These are phyloP conservation scores for Glycine tomentella DNA, from an alignment of 306 rosid species.

Conservation along the genomic window DNA sequence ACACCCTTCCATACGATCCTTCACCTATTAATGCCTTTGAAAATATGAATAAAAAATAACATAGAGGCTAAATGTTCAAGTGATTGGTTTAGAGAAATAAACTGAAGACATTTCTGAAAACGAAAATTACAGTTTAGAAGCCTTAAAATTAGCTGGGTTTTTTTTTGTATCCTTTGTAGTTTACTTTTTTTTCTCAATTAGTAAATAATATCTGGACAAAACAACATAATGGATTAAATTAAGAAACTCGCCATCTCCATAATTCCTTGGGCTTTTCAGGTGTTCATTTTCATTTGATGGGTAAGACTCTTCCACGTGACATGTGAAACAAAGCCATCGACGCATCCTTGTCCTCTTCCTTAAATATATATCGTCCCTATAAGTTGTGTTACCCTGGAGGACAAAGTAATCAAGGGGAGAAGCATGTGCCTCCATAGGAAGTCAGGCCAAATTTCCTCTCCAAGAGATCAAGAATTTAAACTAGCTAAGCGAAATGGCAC, in stretches of 20 bases:
- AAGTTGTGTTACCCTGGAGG: slow-evolving; percentile 53
- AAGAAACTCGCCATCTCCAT: slow-evolving; percentile 70
- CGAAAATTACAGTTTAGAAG: neutral
- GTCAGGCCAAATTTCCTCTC: too few species aligned
- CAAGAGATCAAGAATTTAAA: too few species aligned
- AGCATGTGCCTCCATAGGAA: slow-evolving; percentile 86
- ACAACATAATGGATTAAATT: neutral
- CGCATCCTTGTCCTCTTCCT: slow-evolving; percentile 88
- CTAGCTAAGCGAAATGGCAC: too few species aligned
- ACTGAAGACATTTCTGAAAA: neutral
- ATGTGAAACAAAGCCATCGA: slow-evolving; percentile 91
- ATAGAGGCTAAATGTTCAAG: slow-evolving; percentile 11
- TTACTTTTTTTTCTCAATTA: neutral
- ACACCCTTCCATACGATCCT: slow-evolving; percentile 98
- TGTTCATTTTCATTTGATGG: slow-evolving; percentile 75
- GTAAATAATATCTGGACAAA: neutral
- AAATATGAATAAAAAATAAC: neutral
- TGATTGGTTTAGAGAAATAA: slow-evolving; percentile 1
- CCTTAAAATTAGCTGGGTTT: too few species aligned
- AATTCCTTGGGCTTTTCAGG: slow-evolving; percentile 79
- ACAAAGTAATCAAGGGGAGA: slow-evolving; percentile 78
- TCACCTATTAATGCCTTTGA: slow-evolving; percentile 95
- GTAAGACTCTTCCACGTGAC: slow-evolving; percentile 82
- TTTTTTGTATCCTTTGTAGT: neutral
- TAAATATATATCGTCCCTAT: slow-evolving; percentile 59